Percentiles rank a stretch among this genome's conserved stretches.
Conservation (phyloP, 192 early-diverging fungal genomes). For the Phycomyces nitens region DNA sequence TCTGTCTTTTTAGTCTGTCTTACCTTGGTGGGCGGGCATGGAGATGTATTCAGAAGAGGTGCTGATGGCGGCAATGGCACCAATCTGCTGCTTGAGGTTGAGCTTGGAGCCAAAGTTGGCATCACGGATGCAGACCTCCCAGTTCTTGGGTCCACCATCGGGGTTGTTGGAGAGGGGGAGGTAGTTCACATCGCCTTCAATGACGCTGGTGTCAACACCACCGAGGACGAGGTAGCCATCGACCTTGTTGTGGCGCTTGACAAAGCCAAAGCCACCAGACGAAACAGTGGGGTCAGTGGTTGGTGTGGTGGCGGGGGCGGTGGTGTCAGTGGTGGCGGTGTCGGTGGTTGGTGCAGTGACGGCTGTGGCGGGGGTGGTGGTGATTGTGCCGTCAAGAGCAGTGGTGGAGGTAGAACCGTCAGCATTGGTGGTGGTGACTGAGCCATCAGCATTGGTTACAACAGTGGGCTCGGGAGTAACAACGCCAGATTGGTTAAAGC, state of each 20-base stretch:
- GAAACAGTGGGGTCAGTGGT: background rate
- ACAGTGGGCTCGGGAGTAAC: background rate
- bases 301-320: constrained; percentile 2
- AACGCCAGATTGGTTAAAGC: constrained; percentile 16
- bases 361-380: background rate
- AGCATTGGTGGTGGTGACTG: background rate
- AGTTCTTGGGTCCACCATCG: constrained; percentile 23
- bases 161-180: constrained; percentile 5
- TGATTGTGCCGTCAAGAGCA: constrained; percentile 6
- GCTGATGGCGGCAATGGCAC: constrained; percentile 33
- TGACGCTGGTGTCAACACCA: constrained; percentile 29
- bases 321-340: background rate
- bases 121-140: constrained; percentile 32
- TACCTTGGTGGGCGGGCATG: constrained; percentile 29
- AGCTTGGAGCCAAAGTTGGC: constrained; percentile 25
- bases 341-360: background rate
- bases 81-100: constrained; percentile 12
- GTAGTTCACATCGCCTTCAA: constrained; percentile 23
- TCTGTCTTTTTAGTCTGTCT: no score
- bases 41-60: constrained; percentile 28
- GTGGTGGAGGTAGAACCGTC: background rate
- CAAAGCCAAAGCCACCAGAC: constrained; percentile 23
- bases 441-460: background rate
- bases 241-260: constrained; percentile 23
- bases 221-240: constrained; percentile 32